phyloP scores from a whole-genome alignment of 2,329 filamentous ascomycete genomes.

The Corinectria fuckeliana region DNA sequence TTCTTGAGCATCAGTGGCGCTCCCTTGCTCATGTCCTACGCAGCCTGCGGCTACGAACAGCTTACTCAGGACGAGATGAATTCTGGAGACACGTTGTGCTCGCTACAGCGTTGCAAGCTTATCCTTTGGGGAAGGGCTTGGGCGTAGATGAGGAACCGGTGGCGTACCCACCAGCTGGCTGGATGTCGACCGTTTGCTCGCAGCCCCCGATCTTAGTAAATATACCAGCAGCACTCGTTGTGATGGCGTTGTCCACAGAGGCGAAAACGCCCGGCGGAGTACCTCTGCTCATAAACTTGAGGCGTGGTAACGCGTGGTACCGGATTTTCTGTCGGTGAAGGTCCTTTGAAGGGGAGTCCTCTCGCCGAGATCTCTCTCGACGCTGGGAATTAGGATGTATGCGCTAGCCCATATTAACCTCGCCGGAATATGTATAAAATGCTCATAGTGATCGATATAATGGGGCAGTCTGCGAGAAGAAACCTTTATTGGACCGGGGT shows the following conservation, averaged over 20 bases:
- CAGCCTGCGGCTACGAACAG: conserved; percentile 73
- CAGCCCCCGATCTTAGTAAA: conserved; percentile 29
- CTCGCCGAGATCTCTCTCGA: not conserved
- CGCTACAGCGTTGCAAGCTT: conserved; percentile 55
- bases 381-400: not conserved
- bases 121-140: conserved; percentile 65
- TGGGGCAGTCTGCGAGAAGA: no score
- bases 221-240: not conserved
- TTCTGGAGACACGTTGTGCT: conserved; percentile 70
- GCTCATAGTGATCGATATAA: no score
- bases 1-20: conserved; percentile 67
- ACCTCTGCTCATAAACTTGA: no score
- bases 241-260: conserved; percentile 1
- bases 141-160: conserved; percentile 71
- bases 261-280: not conserved
- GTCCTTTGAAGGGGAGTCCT: not conserved
- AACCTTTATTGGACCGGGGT: no score
- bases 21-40: conserved; percentile 76
- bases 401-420: no score
- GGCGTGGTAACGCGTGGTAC: not conserved
- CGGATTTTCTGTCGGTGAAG: not conserved
- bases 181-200: conserved; percentile 65
- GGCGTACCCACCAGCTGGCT: conserved; percentile 64
- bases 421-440: no score
- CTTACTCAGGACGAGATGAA: conserved; percentile 73